Percentiles rank a stretch among this genome's conserved stretches.
Evolutionary conservation across 2,329 filamentous ascomycete species (phyloP).

Genomic region (Diplodia intermedia): DNA sequence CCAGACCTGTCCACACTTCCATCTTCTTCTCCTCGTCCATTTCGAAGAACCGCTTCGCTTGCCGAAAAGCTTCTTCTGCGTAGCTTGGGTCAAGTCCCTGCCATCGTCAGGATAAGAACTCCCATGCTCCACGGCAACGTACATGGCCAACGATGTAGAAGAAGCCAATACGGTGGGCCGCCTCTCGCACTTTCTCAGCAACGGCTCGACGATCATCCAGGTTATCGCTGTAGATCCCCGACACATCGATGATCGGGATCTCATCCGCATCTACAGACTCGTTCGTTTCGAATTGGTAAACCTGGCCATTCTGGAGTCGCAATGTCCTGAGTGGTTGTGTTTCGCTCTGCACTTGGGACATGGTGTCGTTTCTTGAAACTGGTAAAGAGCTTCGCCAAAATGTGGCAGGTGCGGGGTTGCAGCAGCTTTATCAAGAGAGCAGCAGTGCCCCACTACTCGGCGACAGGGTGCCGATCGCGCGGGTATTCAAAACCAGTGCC

Average conservation of each 20-base stretch:
- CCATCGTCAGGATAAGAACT: neutral
- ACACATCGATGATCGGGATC: conserved; percentile 36
- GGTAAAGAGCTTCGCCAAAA: neutral
- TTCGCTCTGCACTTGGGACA: conserved; percentile 1
- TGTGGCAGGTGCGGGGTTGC: conserved; percentile 1
- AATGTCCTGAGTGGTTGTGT: conserved; percentile 22
- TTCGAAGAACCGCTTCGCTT: conserved; percentile 53
- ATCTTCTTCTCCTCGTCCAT: conserved; percentile 56
- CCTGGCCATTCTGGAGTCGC: conserved; percentile 35
- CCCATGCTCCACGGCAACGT: neutral
- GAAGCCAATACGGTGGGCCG: conserved; percentile 34
- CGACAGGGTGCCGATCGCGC: conserved; percentile 11
- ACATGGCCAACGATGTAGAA: conserved; percentile 36
- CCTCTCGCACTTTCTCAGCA: conserved; percentile 34
- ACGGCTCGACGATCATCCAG: conserved; percentile 35
- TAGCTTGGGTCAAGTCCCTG: conserved; percentile 43
- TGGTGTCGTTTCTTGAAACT: neutral
- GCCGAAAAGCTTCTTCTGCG: conserved; percentile 44
- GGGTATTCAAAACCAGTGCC: neutral
- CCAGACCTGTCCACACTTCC: conserved; percentile 53
- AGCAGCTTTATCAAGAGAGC: conserved; percentile 6
- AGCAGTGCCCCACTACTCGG: neutral
- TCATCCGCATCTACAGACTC: conserved; percentile 35
- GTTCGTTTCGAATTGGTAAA: conserved; percentile 35
- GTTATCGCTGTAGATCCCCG: conserved; percentile 33